Evolutionary conservation across 352 stramenopile genomes (phyloP).

Genomic region (Plasmopara viticola): DNA sequence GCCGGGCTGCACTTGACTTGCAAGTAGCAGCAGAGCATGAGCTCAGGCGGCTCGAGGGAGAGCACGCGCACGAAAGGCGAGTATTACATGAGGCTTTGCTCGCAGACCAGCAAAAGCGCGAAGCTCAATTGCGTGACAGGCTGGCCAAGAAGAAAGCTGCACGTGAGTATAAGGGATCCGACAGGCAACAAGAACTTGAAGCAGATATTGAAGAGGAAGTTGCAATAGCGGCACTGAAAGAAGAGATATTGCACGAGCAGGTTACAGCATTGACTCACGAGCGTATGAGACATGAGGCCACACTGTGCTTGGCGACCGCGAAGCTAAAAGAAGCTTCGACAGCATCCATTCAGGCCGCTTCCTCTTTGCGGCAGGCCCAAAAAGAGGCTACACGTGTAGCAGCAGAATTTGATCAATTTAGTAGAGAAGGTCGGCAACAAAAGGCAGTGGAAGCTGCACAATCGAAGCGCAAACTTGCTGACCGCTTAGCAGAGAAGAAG

Average conservation of each 20-base stretch:
- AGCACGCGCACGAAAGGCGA: slow-evolving; percentile 35
- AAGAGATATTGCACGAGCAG: slow-evolving; percentile 23
- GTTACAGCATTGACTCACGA: slow-evolving; percentile 33
- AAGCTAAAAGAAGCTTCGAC: slow-evolving; percentile 25
- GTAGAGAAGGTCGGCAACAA: slow-evolving; percentile 31
- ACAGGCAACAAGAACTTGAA: slow-evolving; percentile 22
- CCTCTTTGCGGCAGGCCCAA: slow-evolving; percentile 38
- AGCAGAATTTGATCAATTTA: slow-evolving; percentile 51
- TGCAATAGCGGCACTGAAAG: slow-evolving; percentile 22
- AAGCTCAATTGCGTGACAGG: slow-evolving; percentile 39
- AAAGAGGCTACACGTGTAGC: slow-evolving; percentile 49
- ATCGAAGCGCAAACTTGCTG: slow-evolving; percentile 62
- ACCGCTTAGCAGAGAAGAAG: slow-evolving; percentile 60
- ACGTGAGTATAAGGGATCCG: slow-evolving; percentile 11
- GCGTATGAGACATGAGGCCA: slow-evolving; percentile 31
- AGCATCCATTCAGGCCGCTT: slow-evolving; percentile 34
- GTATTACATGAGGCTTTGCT: slow-evolving; percentile 25
- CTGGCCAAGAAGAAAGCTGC: slow-evolving; percentile 34
- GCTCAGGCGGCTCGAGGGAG: slow-evolving; percentile 36
- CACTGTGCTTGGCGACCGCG: slow-evolving; percentile 27
- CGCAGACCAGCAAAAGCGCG: slow-evolving; percentile 33
- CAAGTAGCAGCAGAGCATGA: slow-evolving; percentile 28
- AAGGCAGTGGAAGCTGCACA: slow-evolving; percentile 31
- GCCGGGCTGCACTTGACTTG: slow-evolving; percentile 14
- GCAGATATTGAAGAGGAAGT: slow-evolving; percentile 17